Evolutionary conservation across 768 basidiomycete genomes (phyloP), one percentile per base, ranked within the genome.

Genomic region (Amanita polypyramis): DNA sequence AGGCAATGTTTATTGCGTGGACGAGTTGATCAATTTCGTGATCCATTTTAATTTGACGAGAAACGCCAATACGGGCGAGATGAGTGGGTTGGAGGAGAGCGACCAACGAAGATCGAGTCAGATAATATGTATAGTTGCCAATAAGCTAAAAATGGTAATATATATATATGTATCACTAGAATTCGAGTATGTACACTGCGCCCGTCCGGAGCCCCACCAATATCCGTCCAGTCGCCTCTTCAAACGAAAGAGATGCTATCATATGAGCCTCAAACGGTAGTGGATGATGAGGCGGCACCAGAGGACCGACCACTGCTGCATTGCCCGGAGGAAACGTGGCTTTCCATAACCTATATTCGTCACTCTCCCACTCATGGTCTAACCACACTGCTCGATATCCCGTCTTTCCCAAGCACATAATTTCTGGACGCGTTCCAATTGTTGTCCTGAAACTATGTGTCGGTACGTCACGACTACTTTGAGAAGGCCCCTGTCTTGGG

Each of bases 1-100:
- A 85, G 43, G 92, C 93, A 67, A 95, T 84, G 60, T 76, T 69
- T 65, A 94, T 91, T 41, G 93, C 93, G 66, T 83, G 85, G 14
- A 86, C 79, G 54, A 87, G 72, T 61, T 79, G 83, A 55, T 83
- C 77, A 56, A 84, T 72, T 68, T 85, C 80, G 59, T 77, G 79
- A 32, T 87, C 82, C 87, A 88, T 88, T 30, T 33, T 14, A 47
- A 47, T 39, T 43, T 35, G 41, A 19, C 41, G 39, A 36, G 37
- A 40, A 20, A 48, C 23, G 23, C 46, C 50, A 27, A 3, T 50
- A 44, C 35, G 41, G n/a, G 20, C 17, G 32, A 40, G 27, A 21
- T 43, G 40, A 43, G 32, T 25, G 32, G 20, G 20, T 27, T 27
- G 25, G 25, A 27, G 25, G 25, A 34, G 32, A 45, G 10, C 30